Evolutionary conservation across 768 basidiomycete genomes (phyloP), one percentile per base, ranked within the genome.

Genomic region (Russula sp.): DNA sequence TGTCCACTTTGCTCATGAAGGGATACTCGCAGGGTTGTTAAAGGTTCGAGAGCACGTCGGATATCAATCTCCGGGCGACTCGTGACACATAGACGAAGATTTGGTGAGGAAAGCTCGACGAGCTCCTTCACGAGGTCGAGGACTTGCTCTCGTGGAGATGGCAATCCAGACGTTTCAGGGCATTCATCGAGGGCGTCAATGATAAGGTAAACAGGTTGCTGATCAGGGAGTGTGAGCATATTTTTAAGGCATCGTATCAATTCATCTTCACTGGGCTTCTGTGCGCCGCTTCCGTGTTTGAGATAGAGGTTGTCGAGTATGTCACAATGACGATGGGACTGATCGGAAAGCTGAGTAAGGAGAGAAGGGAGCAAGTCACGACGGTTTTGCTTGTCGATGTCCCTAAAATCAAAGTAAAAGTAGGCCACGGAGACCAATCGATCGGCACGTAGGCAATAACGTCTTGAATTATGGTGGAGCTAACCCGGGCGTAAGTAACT

Each of bases 41-140:
- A 30, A 3, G 38, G 55, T 18, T 57, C 55, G 11, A 57, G 55
- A n/a, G 18, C 18, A 28, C 10, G 28, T 44, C 40, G 18, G 22
- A 57, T 57, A 11, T 57, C 55, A 18, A 57, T 28, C 10, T 57
- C 28, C 55, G 55, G 55, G 9, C 55, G 55, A 44, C 55, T 57
- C 8, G 55, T 57, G 3, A 57, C 55, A 20, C 55, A 57, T 20
- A 57, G 13, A 26, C 30, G 55, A 11, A 57, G 26, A 57, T 44
- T 57, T 42, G 40, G 18, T 28, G 30, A 18, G 1, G 24, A 44
- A 11, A 42, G 26, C 0, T 28, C 40, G 26, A 57, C 26, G 18
- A 57, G 55, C 3, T 42, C 55, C 26, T 30, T 57, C 6, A 57
- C 1, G 16, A 57, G 40, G 2, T 44, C 24, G 4, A 57, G 55